Conservation (phyloP, 306 rosid genomes). For the Hippophae rhamnoides region DNA sequence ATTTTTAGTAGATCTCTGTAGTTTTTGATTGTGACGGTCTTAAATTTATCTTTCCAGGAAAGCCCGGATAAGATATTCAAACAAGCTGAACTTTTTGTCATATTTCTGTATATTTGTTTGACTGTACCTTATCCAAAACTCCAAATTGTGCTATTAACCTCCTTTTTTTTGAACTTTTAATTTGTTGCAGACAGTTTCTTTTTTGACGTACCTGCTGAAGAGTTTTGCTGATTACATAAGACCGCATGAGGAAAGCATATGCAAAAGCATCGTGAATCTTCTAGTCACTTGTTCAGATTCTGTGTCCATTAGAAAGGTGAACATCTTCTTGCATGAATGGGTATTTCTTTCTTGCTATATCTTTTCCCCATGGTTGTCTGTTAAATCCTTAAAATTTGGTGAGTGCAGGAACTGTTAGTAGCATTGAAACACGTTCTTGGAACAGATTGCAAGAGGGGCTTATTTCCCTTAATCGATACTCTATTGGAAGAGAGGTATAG, state of each 20-base stretch:
- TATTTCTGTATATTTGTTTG: neutral
- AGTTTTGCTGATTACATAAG: slow-evolving; percentile 90
- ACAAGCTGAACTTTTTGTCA: no score
- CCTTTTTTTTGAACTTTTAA: slow-evolving; percentile 18
- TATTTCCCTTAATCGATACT: slow-evolving; percentile 94
- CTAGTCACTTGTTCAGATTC: slow-evolving; percentile 98
- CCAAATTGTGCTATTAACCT: slow-evolving; percentile 9
- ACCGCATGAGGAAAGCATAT: slow-evolving; percentile 98
- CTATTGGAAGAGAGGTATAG: slow-evolving; percentile 87
- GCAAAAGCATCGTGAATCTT: slow-evolving; percentile 96
- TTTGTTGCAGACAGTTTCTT: slow-evolving; percentile 83
- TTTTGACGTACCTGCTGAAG: slow-evolving; percentile 87
- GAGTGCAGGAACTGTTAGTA: slow-evolving; percentile 80
- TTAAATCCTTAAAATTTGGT: slow-evolving; percentile 17
- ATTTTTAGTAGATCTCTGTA: no score
- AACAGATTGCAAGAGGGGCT: slow-evolving; percentile 94
- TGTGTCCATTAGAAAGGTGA: slow-evolving; percentile 91
- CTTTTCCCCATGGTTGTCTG: slow-evolving; percentile 9
- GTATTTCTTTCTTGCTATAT: slow-evolving; percentile 8
- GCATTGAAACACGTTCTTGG: slow-evolving; percentile 98
- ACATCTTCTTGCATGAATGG: slow-evolving; percentile 9
- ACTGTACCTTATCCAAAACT: neutral
- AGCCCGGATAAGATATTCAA: no score
- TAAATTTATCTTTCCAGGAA: no score
- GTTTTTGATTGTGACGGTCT: no score